These are phyloP conservation scores for Gracilaria caudata DNA, from an alignment of 23 red algal species.

Conservation along the genomic window DNA sequence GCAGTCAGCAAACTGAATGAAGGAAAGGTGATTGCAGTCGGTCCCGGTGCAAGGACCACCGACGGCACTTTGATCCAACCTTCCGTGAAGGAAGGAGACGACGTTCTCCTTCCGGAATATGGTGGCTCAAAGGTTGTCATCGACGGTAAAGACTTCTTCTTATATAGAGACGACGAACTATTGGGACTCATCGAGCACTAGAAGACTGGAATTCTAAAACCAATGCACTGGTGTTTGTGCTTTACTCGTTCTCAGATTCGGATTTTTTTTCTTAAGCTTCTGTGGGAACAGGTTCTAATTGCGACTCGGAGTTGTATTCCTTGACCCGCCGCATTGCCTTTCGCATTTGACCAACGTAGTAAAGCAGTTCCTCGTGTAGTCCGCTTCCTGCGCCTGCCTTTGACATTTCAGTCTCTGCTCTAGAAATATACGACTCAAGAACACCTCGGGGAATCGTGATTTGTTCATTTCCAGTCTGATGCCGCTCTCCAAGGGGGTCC, in stretches of 20 bases:
- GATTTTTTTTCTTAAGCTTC: background rate
- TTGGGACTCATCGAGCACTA: constrained; percentile 67
- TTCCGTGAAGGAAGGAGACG: constrained; percentile 84
- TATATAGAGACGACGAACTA: constrained; percentile 94
- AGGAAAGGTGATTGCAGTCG: constrained; percentile 90
- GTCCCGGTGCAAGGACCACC: constrained; percentile 73
- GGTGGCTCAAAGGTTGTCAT: constrained; percentile 87
- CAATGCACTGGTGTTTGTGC: background rate
- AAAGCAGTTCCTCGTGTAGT: constrained; percentile 23
- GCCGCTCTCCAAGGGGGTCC: constrained; percentile 21
- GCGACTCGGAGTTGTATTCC: background rate
- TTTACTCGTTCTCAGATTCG: background rate
- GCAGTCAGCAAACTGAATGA: constrained; percentile 88
- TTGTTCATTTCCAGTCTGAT: background rate
- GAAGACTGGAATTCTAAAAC: background rate
- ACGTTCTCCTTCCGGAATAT: constrained; percentile 91
- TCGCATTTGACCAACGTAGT: constrained; percentile 34
- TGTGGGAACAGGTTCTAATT: background rate
- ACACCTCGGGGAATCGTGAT: constrained; percentile 17
- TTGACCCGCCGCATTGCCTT: constrained; percentile 22
- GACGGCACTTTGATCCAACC: constrained; percentile 77
- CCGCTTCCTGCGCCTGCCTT: background rate
- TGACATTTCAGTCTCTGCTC: constrained; percentile 33
- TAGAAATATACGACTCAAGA: constrained; percentile 26
- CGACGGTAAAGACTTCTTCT: constrained; percentile 91